Percentiles rank a stretch among this genome's conserved stretches.
Conservation (phyloP, 345 rosid genomes). For the Bruguiera sexangula region DNA sequence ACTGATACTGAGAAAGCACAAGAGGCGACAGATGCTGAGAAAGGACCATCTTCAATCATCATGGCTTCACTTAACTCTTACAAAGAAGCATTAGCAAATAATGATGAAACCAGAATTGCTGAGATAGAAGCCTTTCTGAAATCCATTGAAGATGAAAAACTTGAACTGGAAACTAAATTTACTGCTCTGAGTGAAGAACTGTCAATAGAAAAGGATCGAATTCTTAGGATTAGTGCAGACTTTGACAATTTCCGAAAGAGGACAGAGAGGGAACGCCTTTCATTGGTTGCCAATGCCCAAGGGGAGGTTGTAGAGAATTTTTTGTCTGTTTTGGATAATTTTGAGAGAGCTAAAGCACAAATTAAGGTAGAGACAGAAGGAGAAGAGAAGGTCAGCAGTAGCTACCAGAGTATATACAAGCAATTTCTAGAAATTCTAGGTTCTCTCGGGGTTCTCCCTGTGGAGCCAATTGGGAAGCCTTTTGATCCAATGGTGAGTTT, state of each 20-base stretch:
- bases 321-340: slow-evolving; percentile 77
- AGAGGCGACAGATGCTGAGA: slow-evolving; percentile 44
- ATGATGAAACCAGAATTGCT: slow-evolving; percentile 51
- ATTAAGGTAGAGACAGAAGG: slow-evolving; percentile 80
- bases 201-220: slow-evolving; percentile 62
- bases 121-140: slow-evolving; percentile 65
- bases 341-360: slow-evolving; percentile 91
- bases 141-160: slow-evolving; percentile 69
- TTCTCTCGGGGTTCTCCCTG: slow-evolving; percentile 75
- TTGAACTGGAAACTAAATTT: slow-evolving; percentile 51
- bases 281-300: slow-evolving; percentile 77
- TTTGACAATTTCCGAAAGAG: slow-evolving; percentile 97
- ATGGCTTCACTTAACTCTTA: slow-evolving; percentile 47
- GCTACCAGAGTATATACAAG: slow-evolving; percentile 94
- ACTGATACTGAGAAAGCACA: slow-evolving; percentile 42
- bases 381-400: slow-evolving; percentile 80
- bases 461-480: slow-evolving; percentile 74
- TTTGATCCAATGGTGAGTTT: slow-evolving; percentile 93
- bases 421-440: slow-evolving; percentile 75
- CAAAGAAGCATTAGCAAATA: slow-evolving; percentile 64
- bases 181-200: slow-evolving; percentile 57
- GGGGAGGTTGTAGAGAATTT: slow-evolving; percentile 90
- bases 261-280: slow-evolving; percentile 80
- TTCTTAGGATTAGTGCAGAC: slow-evolving; percentile 86
- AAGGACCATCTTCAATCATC: slow-evolving; percentile 45